A percentile compares a stretch with the other conserved stretches of the same genome.
These are phyloP conservation scores for Haplosporangium sp. DNA, from an alignment of 371 early-diverging fungal species.

Conservation along the genomic window DNA sequence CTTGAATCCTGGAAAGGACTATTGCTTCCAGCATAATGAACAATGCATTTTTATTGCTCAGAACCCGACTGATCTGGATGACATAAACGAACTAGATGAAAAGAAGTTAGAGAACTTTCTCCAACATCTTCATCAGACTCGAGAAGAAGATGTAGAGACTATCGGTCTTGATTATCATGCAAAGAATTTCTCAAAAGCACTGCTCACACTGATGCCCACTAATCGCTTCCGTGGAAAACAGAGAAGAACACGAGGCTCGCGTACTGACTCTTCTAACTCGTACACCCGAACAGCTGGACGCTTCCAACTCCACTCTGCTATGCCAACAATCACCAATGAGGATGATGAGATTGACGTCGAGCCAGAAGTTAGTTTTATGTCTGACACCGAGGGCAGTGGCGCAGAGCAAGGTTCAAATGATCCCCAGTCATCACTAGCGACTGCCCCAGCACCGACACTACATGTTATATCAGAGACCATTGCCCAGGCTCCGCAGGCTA, in stretches of 20 bases:
- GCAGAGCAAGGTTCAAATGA: conserved; percentile 14
- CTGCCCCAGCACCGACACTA: background rate
- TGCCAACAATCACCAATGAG: conserved; percentile 28
- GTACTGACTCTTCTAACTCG: conserved; percentile 5
- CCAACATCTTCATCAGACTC: conserved; percentile 36
- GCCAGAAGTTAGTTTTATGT: conserved; percentile 46
- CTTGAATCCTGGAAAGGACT: conserved; percentile 76
- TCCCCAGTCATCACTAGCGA: conserved; percentile 1
- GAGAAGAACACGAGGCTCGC: conserved; percentile 14
- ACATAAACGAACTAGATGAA: conserved; percentile 56
- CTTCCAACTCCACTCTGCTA: conserved; percentile 25
- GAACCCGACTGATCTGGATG: conserved; percentile 66
- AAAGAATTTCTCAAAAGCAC: conserved; percentile 42
- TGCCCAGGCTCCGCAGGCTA: background rate
- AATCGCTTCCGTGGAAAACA: conserved; percentile 7
- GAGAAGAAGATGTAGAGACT: conserved; percentile 23
- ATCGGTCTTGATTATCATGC: conserved; percentile 50
- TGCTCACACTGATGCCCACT: conserved; percentile 20
- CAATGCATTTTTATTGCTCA: conserved; percentile 77
- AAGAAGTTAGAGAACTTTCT: conserved; percentile 38
- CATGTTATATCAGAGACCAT: background rate
- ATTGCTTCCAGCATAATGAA: conserved; percentile 68
- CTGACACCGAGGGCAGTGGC: conserved; percentile 29
- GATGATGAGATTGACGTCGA: conserved; percentile 54
- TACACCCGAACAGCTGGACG: conserved; percentile 25